Evolutionary conservation across 2,329 filamentous ascomycete species (phyloP), one percentile per base, ranked within the genome.

Genomic region (Alternaria gansuensis): DNA sequence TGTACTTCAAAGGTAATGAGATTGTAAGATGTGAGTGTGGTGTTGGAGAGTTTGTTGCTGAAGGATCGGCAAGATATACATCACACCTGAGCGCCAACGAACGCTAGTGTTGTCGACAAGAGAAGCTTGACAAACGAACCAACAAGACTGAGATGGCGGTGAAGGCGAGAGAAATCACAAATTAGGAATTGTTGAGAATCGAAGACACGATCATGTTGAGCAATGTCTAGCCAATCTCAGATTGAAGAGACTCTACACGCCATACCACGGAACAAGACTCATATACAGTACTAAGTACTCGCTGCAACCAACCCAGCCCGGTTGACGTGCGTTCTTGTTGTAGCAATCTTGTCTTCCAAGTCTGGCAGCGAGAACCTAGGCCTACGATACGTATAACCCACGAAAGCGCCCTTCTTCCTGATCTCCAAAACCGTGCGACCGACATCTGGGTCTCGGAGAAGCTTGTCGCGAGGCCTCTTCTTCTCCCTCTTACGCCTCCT

Each of bases 301-400:
- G 51, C 54, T 29, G 63, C 57, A 50, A 33, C 51, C 23, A 62
- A 17, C n/a, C 39, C 54, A n/a, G 36, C 14, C 21, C 63, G 43
- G 2, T 11, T 11, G 26, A 54, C 21, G 8, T 63, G 31, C 7
- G 51, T 29, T 26, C 49, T 60, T 1, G 54, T 11, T 10, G 46
- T 41, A 29, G 39, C 40, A 9, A 69, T 54, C 45, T 43, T 68
- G 8, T 70, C 61, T 17, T 75, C 73, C 46, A 75, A 51, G 34
- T 76, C 74, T 0, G 63, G 54, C 34, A 77, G 46, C 13, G 70
- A 71, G 39, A 75, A 75, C 0, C 54, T 60, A 4, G 82, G 82
- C 45, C 88, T 82, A 11, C 88, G 85, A 82, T 95, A 98, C 2
- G 90, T 92, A 75, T 99, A 99, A 0, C 94, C 94, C 61, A 96